A percentile compares a stretch with the other conserved stretches of the same genome.
Conservation (phyloP, 495 filamentous ascomycete genomes). For the Penicillium macrosclerotiorum region DNA sequence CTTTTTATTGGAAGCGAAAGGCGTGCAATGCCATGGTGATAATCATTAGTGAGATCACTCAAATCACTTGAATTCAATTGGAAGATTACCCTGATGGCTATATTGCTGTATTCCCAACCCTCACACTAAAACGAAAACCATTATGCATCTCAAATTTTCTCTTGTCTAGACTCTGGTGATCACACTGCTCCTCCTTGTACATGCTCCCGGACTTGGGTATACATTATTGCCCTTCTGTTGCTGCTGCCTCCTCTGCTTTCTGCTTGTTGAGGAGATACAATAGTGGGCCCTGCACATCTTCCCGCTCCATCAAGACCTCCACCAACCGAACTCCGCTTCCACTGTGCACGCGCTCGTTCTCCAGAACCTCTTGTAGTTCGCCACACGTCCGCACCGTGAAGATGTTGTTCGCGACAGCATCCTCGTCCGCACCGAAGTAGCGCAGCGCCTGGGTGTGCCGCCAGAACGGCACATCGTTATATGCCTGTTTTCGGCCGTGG, state of each 20-base stretch:
- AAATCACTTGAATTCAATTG: conserved; percentile 6
- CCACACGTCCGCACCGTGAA: conserved; percentile 34
- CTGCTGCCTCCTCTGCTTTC: conserved; percentile 18
- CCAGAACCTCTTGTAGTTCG: conserved; percentile 35
- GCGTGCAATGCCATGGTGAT: conserved; percentile 10
- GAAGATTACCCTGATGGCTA: not conserved
- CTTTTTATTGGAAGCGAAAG: conserved; percentile 14
- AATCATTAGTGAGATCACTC: conserved; percentile 20
- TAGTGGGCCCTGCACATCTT: conserved; percentile 40
- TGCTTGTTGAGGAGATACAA: conserved; percentile 26
- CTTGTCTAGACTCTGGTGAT: not conserved
- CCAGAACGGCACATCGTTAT: conserved; percentile 73
- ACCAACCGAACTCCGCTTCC: conserved; percentile 43
- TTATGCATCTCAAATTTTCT: not conserved
- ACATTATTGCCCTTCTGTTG: conserved; percentile 1
- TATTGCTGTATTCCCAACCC: too few relatives aligned
- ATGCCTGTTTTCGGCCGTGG: conserved; percentile 68
- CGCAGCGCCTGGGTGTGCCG: conserved; percentile 47
- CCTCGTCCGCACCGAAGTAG: conserved; percentile 43
- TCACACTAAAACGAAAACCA: not conserved
- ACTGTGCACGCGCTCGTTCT: conserved; percentile 28
- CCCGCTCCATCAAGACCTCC: conserved; percentile 45
- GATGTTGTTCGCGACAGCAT: conserved; percentile 21
- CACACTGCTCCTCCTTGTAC: not conserved
- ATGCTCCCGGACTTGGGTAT: not conserved